Evolutionary conservation across 1,139 yeast species (phyloP), one percentile per base, ranked within the genome.

Genomic region (Yamadazyma dendronema): DNA sequence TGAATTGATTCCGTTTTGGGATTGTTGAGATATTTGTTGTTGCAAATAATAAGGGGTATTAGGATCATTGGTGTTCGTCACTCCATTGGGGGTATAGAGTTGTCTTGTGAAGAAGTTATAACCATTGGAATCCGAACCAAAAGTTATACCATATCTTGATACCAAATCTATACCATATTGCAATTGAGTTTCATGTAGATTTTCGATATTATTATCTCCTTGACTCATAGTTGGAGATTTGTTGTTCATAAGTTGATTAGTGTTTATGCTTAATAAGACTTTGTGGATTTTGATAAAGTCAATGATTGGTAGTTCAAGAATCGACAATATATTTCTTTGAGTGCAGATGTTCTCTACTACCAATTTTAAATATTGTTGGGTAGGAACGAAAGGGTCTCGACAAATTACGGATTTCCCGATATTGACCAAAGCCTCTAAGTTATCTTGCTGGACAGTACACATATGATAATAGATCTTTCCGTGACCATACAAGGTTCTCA

Each of bases 391-490:
- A 6, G 90, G 88, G 55, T 84, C 92, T 43, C 84, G 76, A 52
- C 90, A 84, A 39, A 80, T 75, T 8, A 84, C 90, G 30, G 86
- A 77, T 56, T 84, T 84, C 10, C 92, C 90, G 27, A 84, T 75
- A 48, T 84, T 82, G 37, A 82, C 88, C 46, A 84, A 72, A 1
- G 92, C 90, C 57, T 84, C 90, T 46, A 84, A 61, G 47, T 84
- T 83, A 55, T 84, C 89, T 56, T 80, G 84, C 54, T 84, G 90
- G 3, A 84, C 92, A 0, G 94, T 84, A 37, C 90, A 84, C 78
- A 83, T 81, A 54, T 84, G 94, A 51, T 84, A 84, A 52, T 84
- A 84, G 11, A 84, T 74, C 55, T 84, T 84, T 1, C 94, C 94
- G 53, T 82, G 88, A 2, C 92, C 89, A 56, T 79, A 83, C 43